These are phyloP conservation scores for Carallia pectinifolia DNA, from an alignment of 345 rosid genomes.

Conservation along the genomic window DNA sequence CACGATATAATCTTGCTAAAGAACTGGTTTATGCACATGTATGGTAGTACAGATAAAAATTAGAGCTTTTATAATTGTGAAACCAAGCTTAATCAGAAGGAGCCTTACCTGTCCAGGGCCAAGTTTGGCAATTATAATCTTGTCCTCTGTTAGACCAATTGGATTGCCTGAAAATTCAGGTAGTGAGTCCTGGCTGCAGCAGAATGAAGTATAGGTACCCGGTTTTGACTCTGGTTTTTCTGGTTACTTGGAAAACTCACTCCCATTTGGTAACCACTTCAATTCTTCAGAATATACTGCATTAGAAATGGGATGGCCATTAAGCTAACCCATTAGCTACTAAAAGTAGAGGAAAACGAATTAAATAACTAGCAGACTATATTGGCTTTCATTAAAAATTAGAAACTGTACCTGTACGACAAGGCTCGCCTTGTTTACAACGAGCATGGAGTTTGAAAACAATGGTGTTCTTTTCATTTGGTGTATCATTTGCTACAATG, in stretches of 20 bases:
- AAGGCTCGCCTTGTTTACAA: slow-evolving; percentile 47
- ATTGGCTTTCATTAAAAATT: neutral
- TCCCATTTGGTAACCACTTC: slow-evolving; percentile 84
- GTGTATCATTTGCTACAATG: slow-evolving; percentile 58
- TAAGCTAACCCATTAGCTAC: neutral
- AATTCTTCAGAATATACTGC: slow-evolving; percentile 72
- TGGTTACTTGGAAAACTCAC: slow-evolving; percentile 62
- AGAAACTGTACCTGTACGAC: slow-evolving; percentile 49
- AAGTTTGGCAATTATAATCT: slow-evolving; percentile 74
- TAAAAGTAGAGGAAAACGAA: neutral
- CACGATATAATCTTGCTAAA: too few relatives aligned
- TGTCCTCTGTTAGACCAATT: slow-evolving; percentile 42
- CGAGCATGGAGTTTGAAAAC: slow-evolving; percentile 84
- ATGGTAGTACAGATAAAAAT: neutral
- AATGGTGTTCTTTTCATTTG: slow-evolving; percentile 88
- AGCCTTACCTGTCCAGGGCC: slow-evolving; percentile 73
- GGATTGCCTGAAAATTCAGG: slow-evolving; percentile 60
- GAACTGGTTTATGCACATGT: neutral
- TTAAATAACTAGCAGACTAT: neutral
- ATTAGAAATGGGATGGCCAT: slow-evolving; percentile 15
- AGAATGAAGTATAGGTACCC: slow-evolving; percentile 70
- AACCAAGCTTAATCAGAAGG: slow-evolving; percentile 6
- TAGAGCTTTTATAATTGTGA: neutral
- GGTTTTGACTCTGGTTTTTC: slow-evolving; percentile 45
- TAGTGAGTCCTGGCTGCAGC: slow-evolving; percentile 55